Evolutionary conservation across 768 basidiomycete species (phyloP).

Genomic region (Hygrophorus russula): DNA sequence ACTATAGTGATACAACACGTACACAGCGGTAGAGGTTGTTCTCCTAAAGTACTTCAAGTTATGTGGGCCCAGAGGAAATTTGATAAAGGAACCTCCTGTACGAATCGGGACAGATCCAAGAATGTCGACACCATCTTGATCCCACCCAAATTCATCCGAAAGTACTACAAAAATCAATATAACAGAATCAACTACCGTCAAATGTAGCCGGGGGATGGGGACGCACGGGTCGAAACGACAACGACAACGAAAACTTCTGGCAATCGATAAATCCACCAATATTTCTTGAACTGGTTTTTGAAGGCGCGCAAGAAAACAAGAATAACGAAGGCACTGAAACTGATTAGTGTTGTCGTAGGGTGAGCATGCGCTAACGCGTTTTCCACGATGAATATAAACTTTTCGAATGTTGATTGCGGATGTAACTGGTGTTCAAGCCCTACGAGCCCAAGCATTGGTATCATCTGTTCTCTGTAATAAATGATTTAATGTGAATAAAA

Average conservation of each 20-base stretch:
- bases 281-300: conserved; percentile 47
- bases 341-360: conserved; percentile 58
- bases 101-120: conserved; percentile 68
- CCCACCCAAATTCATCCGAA: conserved; percentile 62
- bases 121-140: conserved; percentile 68
- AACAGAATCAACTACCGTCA: not conserved
- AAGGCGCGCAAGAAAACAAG: conserved; percentile 52
- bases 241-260: conserved; percentile 91
- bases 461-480: conserved; percentile 57
- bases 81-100: conserved; percentile 51
- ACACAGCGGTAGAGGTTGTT: conserved; percentile 84
- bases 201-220: not conserved
- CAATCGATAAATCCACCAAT: conserved; percentile 65
- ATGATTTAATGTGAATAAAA: not conserved
- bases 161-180: conserved; percentile 36
- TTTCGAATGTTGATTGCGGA: conserved; percentile 64
- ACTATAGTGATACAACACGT: conserved; percentile 12
- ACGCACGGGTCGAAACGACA: conserved; percentile 68
- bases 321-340: conserved; percentile 54
- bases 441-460: conserved; percentile 82
- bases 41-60: conserved; percentile 56
- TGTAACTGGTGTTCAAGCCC: conserved; percentile 40
- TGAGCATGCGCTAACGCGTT: conserved; percentile 48
- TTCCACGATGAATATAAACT: conserved; percentile 63
- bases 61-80: conserved; percentile 54